Conservation (phyloP, 257 asterid species). For the Penstemon eatonii region DNA sequence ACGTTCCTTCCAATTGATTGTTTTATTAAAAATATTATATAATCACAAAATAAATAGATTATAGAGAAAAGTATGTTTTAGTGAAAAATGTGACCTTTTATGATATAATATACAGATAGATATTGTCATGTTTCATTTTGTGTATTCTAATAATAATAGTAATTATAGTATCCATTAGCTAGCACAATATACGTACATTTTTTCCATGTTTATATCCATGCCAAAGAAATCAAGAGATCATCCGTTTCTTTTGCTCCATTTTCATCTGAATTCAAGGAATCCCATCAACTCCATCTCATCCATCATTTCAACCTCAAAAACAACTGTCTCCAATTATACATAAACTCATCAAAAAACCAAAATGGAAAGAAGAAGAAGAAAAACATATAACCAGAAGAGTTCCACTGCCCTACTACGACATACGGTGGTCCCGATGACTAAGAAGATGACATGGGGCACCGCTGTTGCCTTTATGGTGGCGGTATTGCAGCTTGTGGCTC, state of each 20-base stretch:
- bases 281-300: conserved; percentile 21
- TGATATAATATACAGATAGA: no score
- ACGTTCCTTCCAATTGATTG: no score
- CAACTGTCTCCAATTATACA: no score
- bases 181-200: no score
- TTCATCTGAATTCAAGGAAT: conserved; percentile 25
- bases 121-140: no score
- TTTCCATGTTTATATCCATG: neutral
- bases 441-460: neutral
- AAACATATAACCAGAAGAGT: neutral
- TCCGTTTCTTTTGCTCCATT: neutral
- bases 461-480: neutral
- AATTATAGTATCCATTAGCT: no score
- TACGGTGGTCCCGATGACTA: neutral
- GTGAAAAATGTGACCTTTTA: no score
- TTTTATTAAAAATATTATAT: no score
- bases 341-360: neutral
- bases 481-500: neutral
- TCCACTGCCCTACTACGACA: neutral
- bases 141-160: no score
- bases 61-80: no score
- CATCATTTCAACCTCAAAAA: neutral
- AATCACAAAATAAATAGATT: no score
- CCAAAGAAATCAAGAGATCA: neutral
- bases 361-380: neutral